These are phyloP conservation scores for Kluyveromyces starmeri DNA, from an alignment of 805 yeast genomes.

Conservation along the genomic window DNA sequence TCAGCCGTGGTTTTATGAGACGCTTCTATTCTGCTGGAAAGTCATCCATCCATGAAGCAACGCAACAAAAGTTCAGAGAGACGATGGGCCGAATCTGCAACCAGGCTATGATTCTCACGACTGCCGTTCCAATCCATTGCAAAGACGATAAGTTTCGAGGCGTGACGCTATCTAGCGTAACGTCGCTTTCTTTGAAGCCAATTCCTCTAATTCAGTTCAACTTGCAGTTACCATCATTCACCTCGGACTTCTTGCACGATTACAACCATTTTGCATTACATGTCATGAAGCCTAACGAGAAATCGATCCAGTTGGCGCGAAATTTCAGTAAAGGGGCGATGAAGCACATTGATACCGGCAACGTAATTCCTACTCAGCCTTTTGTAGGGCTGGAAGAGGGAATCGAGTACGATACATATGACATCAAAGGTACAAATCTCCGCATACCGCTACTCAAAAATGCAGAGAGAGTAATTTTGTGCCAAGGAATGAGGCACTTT, in stretches of 20 bases:
- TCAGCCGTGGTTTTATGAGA: too few species aligned
- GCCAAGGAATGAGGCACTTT: conserved; percentile 45
- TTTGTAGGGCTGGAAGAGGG: conserved; percentile 35
- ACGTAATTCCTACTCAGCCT: conserved; percentile 39
- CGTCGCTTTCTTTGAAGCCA: conserved; percentile 73
- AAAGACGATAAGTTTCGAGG: conserved; percentile 36
- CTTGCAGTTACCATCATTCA: conserved; percentile 75
- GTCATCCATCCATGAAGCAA: conserved; percentile 9
- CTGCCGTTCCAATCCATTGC: conserved; percentile 31
- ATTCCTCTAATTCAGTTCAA: conserved; percentile 77
- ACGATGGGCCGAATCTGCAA: conserved; percentile 40
- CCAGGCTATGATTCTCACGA: conserved; percentile 53
- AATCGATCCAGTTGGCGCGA: conserved; percentile 52
- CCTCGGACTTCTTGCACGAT: conserved; percentile 59
- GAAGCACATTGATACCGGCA: conserved; percentile 22
- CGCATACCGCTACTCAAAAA: conserved; percentile 48
- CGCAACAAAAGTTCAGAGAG: conserved; percentile 26
- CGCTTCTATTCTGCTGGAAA: conserved; percentile 1
- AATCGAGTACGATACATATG: conserved; percentile 30
- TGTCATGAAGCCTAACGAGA: conserved; percentile 51
- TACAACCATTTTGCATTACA: conserved; percentile 61
- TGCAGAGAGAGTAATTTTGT: conserved; percentile 54
- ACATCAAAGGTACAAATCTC: conserved; percentile 14
- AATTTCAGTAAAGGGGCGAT: conserved; percentile 51
- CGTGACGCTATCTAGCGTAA: conserved; percentile 77